Percentiles rank a stretch among this genome's conserved stretches.
phyloP scores from a whole-genome alignment of 1,284 basidiomycete genomes.

The Puccinia hordei region DNA sequence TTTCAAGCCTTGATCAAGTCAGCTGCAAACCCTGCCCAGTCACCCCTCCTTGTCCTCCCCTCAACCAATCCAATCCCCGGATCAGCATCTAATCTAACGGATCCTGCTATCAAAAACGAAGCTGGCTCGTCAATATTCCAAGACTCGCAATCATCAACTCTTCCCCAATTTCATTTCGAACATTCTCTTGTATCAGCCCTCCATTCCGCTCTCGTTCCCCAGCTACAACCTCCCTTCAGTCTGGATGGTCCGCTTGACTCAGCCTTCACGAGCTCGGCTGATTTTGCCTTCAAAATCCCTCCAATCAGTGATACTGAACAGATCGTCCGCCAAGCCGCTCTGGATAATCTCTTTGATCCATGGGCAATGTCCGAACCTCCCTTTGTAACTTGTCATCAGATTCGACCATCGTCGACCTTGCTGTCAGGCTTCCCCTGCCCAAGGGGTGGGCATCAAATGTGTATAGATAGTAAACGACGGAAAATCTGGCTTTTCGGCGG shows the following conservation, averaged over 20 bases:
- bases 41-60: slow-evolving; percentile 35
- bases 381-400: slow-evolving; percentile 41
- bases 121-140: neutral
- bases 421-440: slow-evolving; percentile 67
- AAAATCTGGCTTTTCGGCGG: slow-evolving; percentile 77
- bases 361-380: slow-evolving; percentile 34
- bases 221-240: neutral
- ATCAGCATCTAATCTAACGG: neutral
- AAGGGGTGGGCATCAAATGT: slow-evolving; percentile 79
- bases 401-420: slow-evolving; percentile 52
- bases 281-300: neutral
- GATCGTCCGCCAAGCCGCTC: slow-evolving; percentile 28
- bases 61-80: neutral
- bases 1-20: slow-evolving; percentile 48
- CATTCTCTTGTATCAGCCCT: slow-evolving; percentile 45
- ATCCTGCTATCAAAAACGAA: neutral
- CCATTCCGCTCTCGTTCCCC: slow-evolving; percentile 35
- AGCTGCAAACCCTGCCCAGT: slow-evolving; percentile 15
- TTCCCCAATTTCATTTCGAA: slow-evolving; percentile 37
- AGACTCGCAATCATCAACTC: neutral
- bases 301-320: slow-evolving; percentile 30
- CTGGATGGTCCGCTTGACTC: neutral
- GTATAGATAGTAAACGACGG: slow-evolving; percentile 69
- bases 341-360: slow-evolving; percentile 39
- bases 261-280: neutral